Percentiles rank a stretch among this genome's conserved stretches.
These are phyloP conservation scores for Candida vartiovaarae DNA, from an alignment of 805 yeast genomes.

Conservation along the genomic window DNA sequence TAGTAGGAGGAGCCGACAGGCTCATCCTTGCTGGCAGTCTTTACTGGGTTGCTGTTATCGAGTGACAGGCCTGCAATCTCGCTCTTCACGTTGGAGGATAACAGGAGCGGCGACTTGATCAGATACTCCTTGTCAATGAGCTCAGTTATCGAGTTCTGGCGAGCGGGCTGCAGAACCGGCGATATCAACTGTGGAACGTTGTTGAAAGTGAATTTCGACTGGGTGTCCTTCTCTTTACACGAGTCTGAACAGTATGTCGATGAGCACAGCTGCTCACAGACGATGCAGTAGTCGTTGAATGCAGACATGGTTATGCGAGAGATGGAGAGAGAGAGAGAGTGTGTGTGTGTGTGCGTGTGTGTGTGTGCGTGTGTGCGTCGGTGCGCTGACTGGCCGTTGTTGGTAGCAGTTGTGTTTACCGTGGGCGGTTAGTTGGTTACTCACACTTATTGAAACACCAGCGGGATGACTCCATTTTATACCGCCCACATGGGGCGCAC, in stretches of 20 bases:
- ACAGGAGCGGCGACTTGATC: slow-evolving; percentile 23
- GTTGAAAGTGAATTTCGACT: slow-evolving; percentile 20
- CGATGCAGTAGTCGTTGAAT: slow-evolving; percentile 48
- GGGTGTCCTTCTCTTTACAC: slow-evolving; percentile 29
- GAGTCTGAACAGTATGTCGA: slow-evolving; percentile 41
- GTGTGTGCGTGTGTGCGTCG: no score
- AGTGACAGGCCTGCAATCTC: slow-evolving; percentile 23
- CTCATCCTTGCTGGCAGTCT: no score
- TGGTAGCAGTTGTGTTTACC: no score
- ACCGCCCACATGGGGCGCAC: no score
- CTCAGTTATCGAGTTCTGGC: slow-evolving; percentile 19
- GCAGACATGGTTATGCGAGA: slow-evolving; percentile 24
- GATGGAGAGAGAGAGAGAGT: neutral
- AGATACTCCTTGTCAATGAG: slow-evolving; percentile 18
- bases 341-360: neutral
- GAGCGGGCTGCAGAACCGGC: slow-evolving; percentile 22
- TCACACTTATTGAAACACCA: no score
- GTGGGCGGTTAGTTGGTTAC: no score
- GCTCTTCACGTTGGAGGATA: slow-evolving; percentile 18
- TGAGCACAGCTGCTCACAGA: slow-evolving; percentile 46
- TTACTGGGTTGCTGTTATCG: slow-evolving; percentile 8
- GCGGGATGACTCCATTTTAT: no score
- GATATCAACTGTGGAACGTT: slow-evolving; percentile 24
- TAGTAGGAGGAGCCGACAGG: slow-evolving; percentile 18
- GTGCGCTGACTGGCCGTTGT: no score